Evolutionary conservation across 768 basidiomycete species (phyloP), one percentile per base, ranked within the genome.

Genomic region (Macrolepiota fuliginosa): DNA sequence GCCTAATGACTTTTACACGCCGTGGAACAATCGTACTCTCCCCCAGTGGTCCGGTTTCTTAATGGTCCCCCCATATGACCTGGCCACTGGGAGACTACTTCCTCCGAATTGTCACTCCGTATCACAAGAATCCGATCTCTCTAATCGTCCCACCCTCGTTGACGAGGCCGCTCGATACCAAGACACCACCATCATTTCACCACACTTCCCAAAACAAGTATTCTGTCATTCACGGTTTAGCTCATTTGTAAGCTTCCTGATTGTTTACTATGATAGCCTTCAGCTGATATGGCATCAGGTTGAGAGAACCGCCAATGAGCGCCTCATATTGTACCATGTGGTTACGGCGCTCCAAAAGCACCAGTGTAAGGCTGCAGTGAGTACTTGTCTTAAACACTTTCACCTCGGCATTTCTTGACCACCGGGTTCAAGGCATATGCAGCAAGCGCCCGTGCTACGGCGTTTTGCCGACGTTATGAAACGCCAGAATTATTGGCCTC

Each of bases 401-500:
- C 62, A 36, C 24, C 51, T 67, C 64, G 32, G 32, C 49, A 56
- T 39, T 59, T 46, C 56, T 42, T 54, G 50, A 65, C 52, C 58
- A 63, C 53, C 49, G 36, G 50, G 45, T 47, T 54, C 3, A 65
- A 84, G 82, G 79, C 76, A 37, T 68, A 77, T 62, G 69, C 70
- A 53, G 81, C 82, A 10, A 75, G 76, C 63, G 62, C 66, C 15
- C 64, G 65, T 27, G 83, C 81, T 27, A 60, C 58, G 22, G 65
- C 64, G 11, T 76, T 79, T 52, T 74, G 79, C 54, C 63, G 64
- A 29, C 79, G 78, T 49, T 82, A 82, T 61, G 76, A 79, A 55
- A 57, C 56, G 3, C 64, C 72, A 0, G 67, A 67, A 5, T 70
- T 73, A 64, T 58, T 76, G 19, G 65, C 63, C 25, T 61, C 67